Evolutionary conservation across 2,329 filamentous ascomycete species (phyloP).

Genomic region (Myriosclerotinia scirpicola): DNA sequence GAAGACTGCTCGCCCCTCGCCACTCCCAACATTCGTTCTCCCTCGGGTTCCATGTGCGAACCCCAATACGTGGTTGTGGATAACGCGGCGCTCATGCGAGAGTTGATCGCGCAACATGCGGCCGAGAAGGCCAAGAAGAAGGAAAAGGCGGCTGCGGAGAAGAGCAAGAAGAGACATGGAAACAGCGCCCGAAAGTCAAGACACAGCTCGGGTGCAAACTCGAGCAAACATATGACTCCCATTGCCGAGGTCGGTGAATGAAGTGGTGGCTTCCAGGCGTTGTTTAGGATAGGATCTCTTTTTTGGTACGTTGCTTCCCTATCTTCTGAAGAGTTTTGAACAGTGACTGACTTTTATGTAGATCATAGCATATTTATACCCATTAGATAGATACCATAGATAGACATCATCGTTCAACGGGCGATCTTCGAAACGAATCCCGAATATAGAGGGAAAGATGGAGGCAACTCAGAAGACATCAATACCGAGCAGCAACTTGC

Average conservation of each 20-base stretch:
- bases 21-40: slow-evolving; percentile 37
- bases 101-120: slow-evolving; percentile 37
- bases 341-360: neutral
- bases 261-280: slow-evolving; percentile 25
- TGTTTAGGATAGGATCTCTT: slow-evolving; percentile 4
- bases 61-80: slow-evolving; percentile 33
- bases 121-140: slow-evolving; percentile 38
- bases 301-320: neutral
- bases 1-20: slow-evolving; percentile 47
- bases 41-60: slow-evolving; percentile 32
- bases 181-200: slow-evolving; percentile 41
- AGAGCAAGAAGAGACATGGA: slow-evolving; percentile 27
- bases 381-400: slow-evolving; percentile 17
- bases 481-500: neutral
- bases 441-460: neutral
- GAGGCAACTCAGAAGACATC: neutral
- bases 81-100: slow-evolving; percentile 36
- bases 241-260: slow-evolving; percentile 53
- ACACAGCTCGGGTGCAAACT: slow-evolving; percentile 35
- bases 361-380: slow-evolving; percentile 12
- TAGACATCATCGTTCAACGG: slow-evolving; percentile 10
- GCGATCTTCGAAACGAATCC: slow-evolving; percentile 11
- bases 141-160: slow-evolving; percentile 20
- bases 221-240: slow-evolving; percentile 57
- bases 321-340: neutral